Percentiles rank a stretch among this genome's conserved stretches.
phyloP scores from a whole-genome alignment of 129 eudicot species.

The Mikania micrantha region DNA sequence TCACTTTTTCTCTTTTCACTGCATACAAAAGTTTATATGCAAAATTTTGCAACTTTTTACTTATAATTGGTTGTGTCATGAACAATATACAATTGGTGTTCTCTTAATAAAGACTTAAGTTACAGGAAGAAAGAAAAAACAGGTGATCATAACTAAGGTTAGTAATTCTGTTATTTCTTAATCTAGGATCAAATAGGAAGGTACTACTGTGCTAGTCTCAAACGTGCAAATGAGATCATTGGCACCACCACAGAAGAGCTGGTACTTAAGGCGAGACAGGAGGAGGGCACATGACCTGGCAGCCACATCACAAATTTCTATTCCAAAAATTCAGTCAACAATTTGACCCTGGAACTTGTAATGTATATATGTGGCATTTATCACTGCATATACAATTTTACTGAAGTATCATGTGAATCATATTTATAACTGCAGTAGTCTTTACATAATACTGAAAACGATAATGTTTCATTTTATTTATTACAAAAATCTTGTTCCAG shows the following conservation, averaged over 20 bases:
- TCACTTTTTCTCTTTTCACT: no score
- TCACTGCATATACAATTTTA: background rate
- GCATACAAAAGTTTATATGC: no score
- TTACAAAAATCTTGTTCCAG: no score
- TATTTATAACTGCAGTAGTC: background rate
- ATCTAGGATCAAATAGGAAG: constrained; percentile 82
- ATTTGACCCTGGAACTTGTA: background rate
- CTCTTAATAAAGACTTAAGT: background rate
- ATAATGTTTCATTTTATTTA: background rate
- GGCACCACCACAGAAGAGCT: constrained; percentile 96
- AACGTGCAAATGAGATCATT: constrained; percentile 94
- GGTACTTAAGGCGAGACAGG: constrained; percentile 70
- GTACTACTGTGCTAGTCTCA: constrained; percentile 61
- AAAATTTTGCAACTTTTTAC: no score
- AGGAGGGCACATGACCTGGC: constrained; percentile 17
- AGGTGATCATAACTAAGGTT: background rate
- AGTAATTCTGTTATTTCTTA: background rate
- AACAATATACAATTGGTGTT: background rate
- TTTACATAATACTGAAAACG: background rate
- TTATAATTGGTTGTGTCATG: no score
- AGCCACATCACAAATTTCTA: background rate
- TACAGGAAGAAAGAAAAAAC: background rate
- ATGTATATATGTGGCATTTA: background rate
- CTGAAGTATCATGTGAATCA: background rate
- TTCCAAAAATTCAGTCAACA: background rate